Conservation (phyloP, 805 yeast species). For the Starmerella powellii region DNA sequence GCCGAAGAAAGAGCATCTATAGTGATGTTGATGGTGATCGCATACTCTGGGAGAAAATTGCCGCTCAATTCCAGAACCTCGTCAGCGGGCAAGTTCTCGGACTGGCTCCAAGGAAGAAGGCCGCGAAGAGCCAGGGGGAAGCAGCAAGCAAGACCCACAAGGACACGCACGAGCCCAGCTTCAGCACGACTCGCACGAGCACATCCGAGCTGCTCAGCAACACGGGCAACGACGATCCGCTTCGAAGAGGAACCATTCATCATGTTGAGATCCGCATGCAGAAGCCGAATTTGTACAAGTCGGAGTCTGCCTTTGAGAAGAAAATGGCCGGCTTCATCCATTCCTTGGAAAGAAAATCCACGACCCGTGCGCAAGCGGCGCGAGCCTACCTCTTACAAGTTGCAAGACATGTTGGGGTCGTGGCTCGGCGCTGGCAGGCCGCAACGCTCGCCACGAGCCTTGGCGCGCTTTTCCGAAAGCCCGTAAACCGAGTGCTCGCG, state of each 20-base stretch:
- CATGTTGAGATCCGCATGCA: not conserved
- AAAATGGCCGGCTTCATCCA: constrained; percentile 4
- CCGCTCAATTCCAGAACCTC: not conserved
- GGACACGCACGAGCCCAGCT: too few relatives aligned
- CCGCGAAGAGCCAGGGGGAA: not conserved
- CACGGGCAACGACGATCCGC: not conserved
- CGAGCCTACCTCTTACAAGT: not conserved
- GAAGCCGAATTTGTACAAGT: constrained; percentile 7
- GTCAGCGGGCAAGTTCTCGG: not conserved
- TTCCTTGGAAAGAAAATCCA: constrained; percentile 2
- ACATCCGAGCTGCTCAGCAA: too few relatives aligned
- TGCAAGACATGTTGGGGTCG: not conserved
- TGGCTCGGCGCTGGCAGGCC: not conserved
- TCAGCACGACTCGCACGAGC: too few relatives aligned
- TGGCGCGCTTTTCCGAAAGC: constrained; percentile 29
- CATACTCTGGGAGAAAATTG: constrained; percentile 29
- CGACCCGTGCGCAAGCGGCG: constrained; percentile 6
- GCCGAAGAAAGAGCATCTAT: constrained; percentile 29
- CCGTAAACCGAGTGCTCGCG: constrained; percentile 25
- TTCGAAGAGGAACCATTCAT: not conserved
- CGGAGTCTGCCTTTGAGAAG: constrained; percentile 13
- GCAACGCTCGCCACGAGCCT: constrained; percentile 19
- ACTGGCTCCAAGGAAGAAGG: not conserved
- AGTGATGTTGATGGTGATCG: constrained; percentile 27
- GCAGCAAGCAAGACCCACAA: too few relatives aligned